Conservation (phyloP, 1,284 basidiomycete species). For the Microbotryum scabiosae region DNA sequence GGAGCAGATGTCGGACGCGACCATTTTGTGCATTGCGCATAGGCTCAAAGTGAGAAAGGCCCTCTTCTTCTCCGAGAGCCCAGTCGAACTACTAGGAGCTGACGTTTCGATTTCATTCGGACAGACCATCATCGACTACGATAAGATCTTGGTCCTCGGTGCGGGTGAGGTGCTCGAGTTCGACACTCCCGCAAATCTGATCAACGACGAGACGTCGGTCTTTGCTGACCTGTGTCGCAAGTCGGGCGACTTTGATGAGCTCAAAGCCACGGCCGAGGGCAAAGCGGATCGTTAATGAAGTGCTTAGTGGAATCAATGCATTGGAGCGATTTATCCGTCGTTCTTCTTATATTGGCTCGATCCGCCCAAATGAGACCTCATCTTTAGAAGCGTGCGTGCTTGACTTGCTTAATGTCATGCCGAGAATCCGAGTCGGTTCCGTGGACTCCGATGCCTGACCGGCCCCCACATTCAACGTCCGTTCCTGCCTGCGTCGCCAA, state of each 20-base stretch:
- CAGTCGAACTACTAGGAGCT: too few species aligned
- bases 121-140: constrained; percentile 46
- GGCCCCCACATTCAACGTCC: not conserved
- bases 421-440: too few species aligned
- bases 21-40: constrained; percentile 39
- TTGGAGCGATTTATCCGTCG: not conserved
- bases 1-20: constrained; percentile 40
- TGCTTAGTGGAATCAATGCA: too few species aligned
- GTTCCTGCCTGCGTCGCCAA: too few species aligned
- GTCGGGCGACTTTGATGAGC: constrained; percentile 22
- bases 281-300: constrained; percentile 1
- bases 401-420: too few species aligned
- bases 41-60: not conserved
- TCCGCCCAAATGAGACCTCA: not conserved
- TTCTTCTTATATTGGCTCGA: not conserved
- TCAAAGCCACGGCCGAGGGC: constrained; percentile 22
- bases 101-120: constrained; percentile 21
- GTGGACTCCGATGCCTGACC: too few species aligned
- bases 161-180: constrained; percentile 49
- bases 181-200: constrained; percentile 53
- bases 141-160: constrained; percentile 48
- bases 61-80: too few species aligned
- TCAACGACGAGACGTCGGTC: constrained; percentile 48
- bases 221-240: constrained; percentile 42
- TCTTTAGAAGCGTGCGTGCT: not conserved